Base-by-base conservation (phyloP, 2,329 filamentous ascomycete species). In the Talaromyces amestolkiae region DNA sequence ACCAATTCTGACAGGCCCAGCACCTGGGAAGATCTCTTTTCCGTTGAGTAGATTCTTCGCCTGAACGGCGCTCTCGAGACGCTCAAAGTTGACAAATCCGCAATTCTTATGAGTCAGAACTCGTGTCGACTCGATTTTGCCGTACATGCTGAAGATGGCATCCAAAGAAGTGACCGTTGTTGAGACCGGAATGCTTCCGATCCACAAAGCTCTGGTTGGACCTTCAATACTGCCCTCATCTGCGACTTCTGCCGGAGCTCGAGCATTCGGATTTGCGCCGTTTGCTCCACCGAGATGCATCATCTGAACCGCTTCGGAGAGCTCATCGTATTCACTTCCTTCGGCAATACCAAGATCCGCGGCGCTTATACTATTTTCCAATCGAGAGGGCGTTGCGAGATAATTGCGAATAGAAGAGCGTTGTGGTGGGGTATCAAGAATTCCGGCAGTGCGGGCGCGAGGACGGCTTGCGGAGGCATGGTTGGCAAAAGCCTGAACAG, bases 41-140 rank as follows among this genome's bases (percentile, higher is more conserved):
- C 93, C 93, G 73, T 98, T 98, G 79, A 97, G 89, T 74, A 89
- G 86, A 15, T 88, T 88, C 77, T 94, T 96, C 17, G 95, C 95
- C 67, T 92, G 89, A 45, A 97, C 89, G 64, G 95, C 95, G 75
- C 92, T 96, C 69, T 98, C 93, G 35, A 95, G 81, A 66, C 87
- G 89, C 78, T 98, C 93, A 73, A 97, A 99, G 78, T 99, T 99
- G 75, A 99, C 94, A 72, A 99, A 99, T 3, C 94, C 95, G 76
- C 95, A 99, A 79, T 97, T 98, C 84, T 99, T 99, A 83, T 99
- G 93, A 0, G 95, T 98, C 68, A 99, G 84, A 4, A 99, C 95
- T 69, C 95, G 87, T 33, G 92, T 94, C 3, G 94, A 97, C 70
- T 95, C 85, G 68, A 99, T 97, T 3, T 90, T 86, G 10, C 95